Conservation (phyloP, 2,329 filamentous ascomycete genomes). For the Helotiales sp. region DNA sequence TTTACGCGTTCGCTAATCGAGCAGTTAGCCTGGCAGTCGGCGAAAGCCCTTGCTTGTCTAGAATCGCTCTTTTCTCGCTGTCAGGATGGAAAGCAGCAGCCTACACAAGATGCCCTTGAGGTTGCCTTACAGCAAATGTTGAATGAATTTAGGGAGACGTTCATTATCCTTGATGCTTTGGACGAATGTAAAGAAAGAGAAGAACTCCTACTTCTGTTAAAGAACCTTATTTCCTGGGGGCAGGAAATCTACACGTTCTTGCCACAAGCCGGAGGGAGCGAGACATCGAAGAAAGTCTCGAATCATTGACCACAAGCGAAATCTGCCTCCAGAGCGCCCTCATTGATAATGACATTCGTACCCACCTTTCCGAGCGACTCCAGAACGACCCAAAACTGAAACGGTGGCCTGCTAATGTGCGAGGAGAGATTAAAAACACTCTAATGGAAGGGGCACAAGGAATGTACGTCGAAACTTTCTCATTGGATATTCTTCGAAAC, state of each 20-base stretch:
- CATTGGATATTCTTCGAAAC: conserved; percentile 3
- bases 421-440: conserved; percentile 33
- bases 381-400: conserved; percentile 27
- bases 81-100: neutral
- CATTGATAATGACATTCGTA: conserved; percentile 8
- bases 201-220: neutral
- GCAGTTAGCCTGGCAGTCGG: conserved; percentile 15
- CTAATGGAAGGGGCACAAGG: conserved; percentile 39
- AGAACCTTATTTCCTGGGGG: conserved; percentile 29
- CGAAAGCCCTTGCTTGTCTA: conserved; percentile 8
- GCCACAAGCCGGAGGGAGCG: conserved; percentile 12
- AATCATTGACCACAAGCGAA: conserved; percentile 11
- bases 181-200: neutral
- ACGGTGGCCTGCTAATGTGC: conserved; percentile 31
- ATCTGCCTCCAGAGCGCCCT: conserved; percentile 14
- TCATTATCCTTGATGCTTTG: neutral
- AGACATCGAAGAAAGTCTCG: conserved; percentile 17
- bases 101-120: neutral
- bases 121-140: conserved; percentile 7
- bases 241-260: conserved; percentile 15
- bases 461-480: conserved; percentile 36
- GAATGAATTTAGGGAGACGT: neutral
- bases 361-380: conserved; percentile 11
- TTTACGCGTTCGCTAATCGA: conserved; percentile 13
- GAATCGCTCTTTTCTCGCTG: conserved; percentile 1